Percentiles rank a stretch among this genome's conserved stretches.
Conservation (phyloP, 352 stramenopile genomes). For the Globisporangium cederbergense region DNA sequence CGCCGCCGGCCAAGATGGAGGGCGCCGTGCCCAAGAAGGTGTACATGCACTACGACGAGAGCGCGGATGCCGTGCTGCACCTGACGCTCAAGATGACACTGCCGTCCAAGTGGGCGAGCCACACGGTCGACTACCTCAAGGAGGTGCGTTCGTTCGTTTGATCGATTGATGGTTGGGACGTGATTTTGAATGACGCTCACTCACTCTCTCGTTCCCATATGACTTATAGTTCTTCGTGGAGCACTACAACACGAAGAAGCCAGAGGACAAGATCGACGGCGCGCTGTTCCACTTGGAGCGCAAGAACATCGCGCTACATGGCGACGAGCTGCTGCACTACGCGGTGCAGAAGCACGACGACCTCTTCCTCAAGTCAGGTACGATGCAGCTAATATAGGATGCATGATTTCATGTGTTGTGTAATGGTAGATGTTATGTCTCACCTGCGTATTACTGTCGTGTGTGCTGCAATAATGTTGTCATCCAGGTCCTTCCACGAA, state of each 20-base stretch:
- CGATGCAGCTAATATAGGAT: not conserved
- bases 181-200: not conserved
- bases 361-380: conserved; percentile 73
- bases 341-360: conserved; percentile 85
- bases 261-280: conserved; percentile 55
- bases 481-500: conserved; percentile 38
- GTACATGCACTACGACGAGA: conserved; percentile 87
- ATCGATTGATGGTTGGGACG: not conserved
- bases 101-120: conserved; percentile 80
- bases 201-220: not conserved
- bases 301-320: conserved; percentile 52
- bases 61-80: conserved; percentile 45
- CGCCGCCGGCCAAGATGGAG: conserved; percentile 60
- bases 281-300: conserved; percentile 68
- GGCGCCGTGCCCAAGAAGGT: conserved; percentile 83
- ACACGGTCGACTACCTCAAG: conserved; percentile 82
- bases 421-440: too few relatives aligned
- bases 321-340: conserved; percentile 75
- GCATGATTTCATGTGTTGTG: not conserved
- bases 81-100: conserved; percentile 88
- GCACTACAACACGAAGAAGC: conserved; percentile 89
- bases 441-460: too few relatives aligned
- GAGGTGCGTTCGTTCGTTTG: conserved; percentile 21
- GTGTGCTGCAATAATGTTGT: not conserved
- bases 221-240: conserved; percentile 83